Evolutionary conservation across 805 yeast species (phyloP), one percentile per base, ranked within the genome.

Genomic region (Lachancea dasiensis): DNA sequence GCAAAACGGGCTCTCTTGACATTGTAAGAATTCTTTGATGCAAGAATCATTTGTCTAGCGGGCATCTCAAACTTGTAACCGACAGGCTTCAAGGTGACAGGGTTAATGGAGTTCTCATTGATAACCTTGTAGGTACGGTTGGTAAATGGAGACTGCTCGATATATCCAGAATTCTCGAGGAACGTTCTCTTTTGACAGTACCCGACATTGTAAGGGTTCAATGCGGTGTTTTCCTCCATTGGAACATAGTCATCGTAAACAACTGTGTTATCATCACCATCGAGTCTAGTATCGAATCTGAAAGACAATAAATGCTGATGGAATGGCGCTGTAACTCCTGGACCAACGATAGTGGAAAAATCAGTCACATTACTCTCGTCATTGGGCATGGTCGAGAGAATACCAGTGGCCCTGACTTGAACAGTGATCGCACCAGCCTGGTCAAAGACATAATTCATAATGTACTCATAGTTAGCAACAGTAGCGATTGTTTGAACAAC

Each of bases 341-440:
- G 89, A 31, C 85, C 86, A 41, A 83, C 81, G 46, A 72, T 70
- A 25, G 87, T 83, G 52, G 87, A 89, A 54, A 63, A 68, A 46
- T 82, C 82, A 44, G 80, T 83, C 38, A 65, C 70, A 44, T 70
- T 72, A 54, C 72, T 77, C 48, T 74, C 78, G 47, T 83, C 89
- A 48, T 81, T 77, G 51, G 87, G 86, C 81, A 79, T 81, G 42
- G 94, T 83, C 24, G 90, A 82, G 49, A 83, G 69, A 54, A 83
- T 83, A 70, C 94, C 94, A 41, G 94, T 83, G 44, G 92, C 92
- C 65, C 90, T 73, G 43, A 81, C 80, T 60, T 84, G 86, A 44
- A 83, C 77, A 47, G 77, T 78, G 51, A 83, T 78, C 38, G 80
- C 78, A 53, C 89, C 94, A 48, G 80, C 86, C 62, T 77, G 86